Conservation (phyloP, 345 rosid genomes). For the Linum trigynum region DNA sequence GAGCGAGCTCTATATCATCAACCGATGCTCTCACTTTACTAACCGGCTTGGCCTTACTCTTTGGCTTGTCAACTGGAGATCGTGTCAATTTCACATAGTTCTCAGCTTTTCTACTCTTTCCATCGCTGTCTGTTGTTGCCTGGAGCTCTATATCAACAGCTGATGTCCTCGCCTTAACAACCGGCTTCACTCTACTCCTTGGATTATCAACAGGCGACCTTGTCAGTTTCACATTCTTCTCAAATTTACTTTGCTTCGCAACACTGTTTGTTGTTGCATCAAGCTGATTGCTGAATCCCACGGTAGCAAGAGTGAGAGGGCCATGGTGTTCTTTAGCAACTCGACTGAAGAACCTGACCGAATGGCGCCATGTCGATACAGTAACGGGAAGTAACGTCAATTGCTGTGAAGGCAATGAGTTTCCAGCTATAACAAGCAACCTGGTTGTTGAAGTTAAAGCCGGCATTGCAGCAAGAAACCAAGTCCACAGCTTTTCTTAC, state of each 20-base stretch:
- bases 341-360: constrained; percentile 32
- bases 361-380: constrained; percentile 26
- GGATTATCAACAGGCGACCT: constrained; percentile 18
- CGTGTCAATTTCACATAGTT: constrained; percentile 3
- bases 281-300: constrained; percentile 34
- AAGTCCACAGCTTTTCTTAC: background rate
- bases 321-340: constrained; percentile 28
- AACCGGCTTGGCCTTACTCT: constrained; percentile 28
- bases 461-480: constrained; percentile 34
- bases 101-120: constrained; percentile 22
- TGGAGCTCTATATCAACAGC: constrained; percentile 32
- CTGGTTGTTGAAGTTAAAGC: constrained; percentile 39
- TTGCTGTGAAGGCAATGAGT: constrained; percentile 36
- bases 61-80: constrained; percentile 21
- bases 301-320: constrained; percentile 58
- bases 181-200: constrained; percentile 29
- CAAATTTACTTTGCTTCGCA: constrained; percentile 19
- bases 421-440: constrained; percentile 55
- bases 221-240: constrained; percentile 12
- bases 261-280: constrained; percentile 15
- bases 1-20: constrained; percentile 37
- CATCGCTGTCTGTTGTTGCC: constrained; percentile 12
- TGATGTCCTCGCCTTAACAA: constrained; percentile 30
- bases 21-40: constrained; percentile 32
- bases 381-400: constrained; percentile 37